These are phyloP conservation scores for Dunaliella primolecta DNA, from an alignment of 139 green algal genomes.

Conservation along the genomic window DNA sequence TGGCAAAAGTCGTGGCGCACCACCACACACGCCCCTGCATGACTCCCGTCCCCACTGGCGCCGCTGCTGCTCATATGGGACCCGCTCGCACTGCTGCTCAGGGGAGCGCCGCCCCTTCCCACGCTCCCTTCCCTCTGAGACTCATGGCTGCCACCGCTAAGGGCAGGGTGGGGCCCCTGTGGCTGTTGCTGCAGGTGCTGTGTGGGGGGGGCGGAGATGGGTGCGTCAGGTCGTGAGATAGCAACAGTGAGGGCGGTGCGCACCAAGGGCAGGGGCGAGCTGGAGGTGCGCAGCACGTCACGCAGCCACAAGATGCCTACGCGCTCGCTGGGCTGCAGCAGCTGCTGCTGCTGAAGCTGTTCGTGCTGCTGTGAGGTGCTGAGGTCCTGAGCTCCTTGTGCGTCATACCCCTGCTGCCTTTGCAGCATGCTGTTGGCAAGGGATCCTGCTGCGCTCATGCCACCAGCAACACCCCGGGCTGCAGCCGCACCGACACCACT, in stretches of 20 bases:
- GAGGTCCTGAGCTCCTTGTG: no score
- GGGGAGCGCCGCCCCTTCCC: background rate
- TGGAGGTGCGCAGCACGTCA: background rate
- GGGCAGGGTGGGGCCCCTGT: background rate
- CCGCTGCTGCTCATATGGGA: no score
- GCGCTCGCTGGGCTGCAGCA: slow-evolving; percentile 11
- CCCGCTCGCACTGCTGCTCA: background rate
- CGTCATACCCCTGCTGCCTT: no score
- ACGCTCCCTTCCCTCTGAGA: background rate
- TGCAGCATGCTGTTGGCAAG: no score
- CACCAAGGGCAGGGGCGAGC: background rate
- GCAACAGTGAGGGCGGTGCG: background rate
- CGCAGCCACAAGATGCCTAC: background rate
- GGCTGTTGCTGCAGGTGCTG: background rate
- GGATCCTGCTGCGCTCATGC: no score
- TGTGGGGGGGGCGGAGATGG: background rate
- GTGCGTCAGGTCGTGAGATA: background rate
- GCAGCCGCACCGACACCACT: background rate
- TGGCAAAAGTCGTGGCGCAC: slow-evolving; percentile 58
- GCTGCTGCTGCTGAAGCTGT: slow-evolving; percentile 18
- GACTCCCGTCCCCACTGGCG: background rate
- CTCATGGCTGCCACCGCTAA: background rate
- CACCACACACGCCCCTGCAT: background rate
- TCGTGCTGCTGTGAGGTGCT: no score
- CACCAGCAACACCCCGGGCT: no score